A percentile compares a stretch with the other conserved stretches of the same genome.
phyloP scores from a whole-genome alignment of 129 eudicot species.

The Flaveria brownii region DNA sequence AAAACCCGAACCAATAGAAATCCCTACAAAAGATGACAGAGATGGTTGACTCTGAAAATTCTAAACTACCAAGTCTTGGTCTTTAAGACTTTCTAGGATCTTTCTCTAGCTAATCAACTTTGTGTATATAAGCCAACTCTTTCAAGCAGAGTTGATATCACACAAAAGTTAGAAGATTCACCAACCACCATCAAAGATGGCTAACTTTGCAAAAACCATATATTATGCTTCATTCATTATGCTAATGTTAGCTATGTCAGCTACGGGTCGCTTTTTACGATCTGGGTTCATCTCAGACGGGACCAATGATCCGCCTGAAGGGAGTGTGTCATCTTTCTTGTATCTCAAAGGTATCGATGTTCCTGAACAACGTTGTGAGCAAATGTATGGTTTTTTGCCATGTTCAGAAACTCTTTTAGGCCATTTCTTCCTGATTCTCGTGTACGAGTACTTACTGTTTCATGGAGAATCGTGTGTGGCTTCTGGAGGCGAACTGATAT shows the following conservation, averaged over 20 bases:
- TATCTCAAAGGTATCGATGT: conserved; percentile 31
- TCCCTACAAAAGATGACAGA: neutral
- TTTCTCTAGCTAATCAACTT: conserved; percentile 17
- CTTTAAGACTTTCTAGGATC: conserved; percentile 22
- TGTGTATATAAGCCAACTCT: conserved; percentile 8
- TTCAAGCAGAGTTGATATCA: neutral
- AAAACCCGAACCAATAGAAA: too few relatives aligned
- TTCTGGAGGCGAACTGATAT: conserved; percentile 65
- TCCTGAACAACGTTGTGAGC: conserved; percentile 48
- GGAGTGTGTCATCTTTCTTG: conserved; percentile 8
- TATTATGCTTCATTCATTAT: conserved; percentile 25
- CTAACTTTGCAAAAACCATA: conserved; percentile 6
- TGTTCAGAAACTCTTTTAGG: conserved; percentile 61
- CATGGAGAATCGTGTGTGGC: conserved; percentile 66
- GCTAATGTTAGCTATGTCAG: conserved; percentile 21
- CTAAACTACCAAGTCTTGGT: conserved; percentile 13
- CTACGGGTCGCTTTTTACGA: conserved; percentile 32
- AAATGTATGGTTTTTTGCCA: conserved; percentile 81
- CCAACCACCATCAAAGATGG: conserved; percentile 24
- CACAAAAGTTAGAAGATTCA: conserved; percentile 9
- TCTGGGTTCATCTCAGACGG: conserved; percentile 46
- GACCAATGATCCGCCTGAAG: conserved; percentile 6
- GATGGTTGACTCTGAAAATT: conserved; percentile 20
- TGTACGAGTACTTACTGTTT: conserved; percentile 66
- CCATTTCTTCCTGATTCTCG: conserved; percentile 64